Evolutionary conservation across 371 early-diverging fungal species (phyloP), one percentile per base, ranked within the genome.

Genomic region (Synchytrium microbalum): DNA sequence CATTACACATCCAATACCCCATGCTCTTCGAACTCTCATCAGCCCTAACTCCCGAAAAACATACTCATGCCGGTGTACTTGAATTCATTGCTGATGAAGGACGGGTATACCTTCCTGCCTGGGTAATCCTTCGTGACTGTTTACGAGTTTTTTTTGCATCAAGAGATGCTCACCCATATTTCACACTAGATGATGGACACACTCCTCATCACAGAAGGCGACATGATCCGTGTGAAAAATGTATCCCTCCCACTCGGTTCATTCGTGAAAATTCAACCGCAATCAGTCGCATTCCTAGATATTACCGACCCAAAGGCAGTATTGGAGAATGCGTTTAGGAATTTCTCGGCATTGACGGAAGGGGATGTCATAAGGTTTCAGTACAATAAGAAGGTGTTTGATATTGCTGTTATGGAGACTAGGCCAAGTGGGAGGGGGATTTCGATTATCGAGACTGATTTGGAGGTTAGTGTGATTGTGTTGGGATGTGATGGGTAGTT

Each of bases 1-100:
- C 86, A 23, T 82, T 93, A 28, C 86, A 94, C 69, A 91, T 95
- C 62, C 87, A 85, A 13, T 94, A 92, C 69, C 98, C 98, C 13
- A 90, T 96, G 92, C 74, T 92, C 28, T 96, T 98, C 71, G 81
- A 84, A 64, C 74, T 98, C 33, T 74, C 72, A 28, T 90, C 83
- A 58, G 68, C 68, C 23, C 71, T 76, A 52, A 33, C 60, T 60
- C 63, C 67, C 32, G 46, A 54, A 25, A 74, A 69, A 57, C 74
- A 81, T 54, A 92, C 98, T 13, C 92, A 99, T 72, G 94, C 95
- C 27, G 98, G 99, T 69, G 99, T 99, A 1, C 85, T 99, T 3
- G 99, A 99, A 76, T 99, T 99, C 72, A 95, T 91, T 32, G 98
- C 96, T 26, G 95, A 96, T 69, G 96, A 96, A 77, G 98, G 96